Conservation (phyloP, 1,284 basidiomycete genomes). For the Erythrobasidium hasegawianum region DNA sequence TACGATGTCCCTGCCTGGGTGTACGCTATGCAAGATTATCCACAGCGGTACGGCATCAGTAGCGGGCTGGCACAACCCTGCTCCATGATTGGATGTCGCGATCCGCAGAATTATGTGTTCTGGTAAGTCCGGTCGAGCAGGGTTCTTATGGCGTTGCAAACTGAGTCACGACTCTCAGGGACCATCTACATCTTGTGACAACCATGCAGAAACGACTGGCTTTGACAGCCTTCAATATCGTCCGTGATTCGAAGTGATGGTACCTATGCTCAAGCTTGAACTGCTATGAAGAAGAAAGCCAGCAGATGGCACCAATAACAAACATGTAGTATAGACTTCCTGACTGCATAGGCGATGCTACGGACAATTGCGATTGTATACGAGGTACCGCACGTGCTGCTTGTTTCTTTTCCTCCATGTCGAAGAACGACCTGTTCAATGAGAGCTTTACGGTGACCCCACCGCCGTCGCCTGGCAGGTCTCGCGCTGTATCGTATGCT, state of each 20-base stretch:
- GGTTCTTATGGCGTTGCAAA: too few species aligned
- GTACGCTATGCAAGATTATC: not conserved
- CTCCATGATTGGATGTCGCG: too few species aligned
- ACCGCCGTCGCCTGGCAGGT: constrained; percentile 2
- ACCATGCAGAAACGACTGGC: constrained; percentile 10
- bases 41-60: not conserved
- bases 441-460: constrained; percentile 17
- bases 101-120: not conserved
- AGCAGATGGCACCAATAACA: too few species aligned
- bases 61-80: not conserved
- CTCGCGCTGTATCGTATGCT: not conserved
- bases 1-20: constrained; percentile 6
- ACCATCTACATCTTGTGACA: constrained; percentile 22
- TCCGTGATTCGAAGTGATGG: too few species aligned
- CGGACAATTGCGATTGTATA: too few species aligned
- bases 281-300: too few species aligned
- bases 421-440: constrained; percentile 29
- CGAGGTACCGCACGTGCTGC: too few species aligned
- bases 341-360: too few species aligned
- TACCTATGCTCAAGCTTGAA: too few species aligned
- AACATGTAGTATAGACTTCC: too few species aligned
- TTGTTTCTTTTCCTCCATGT: constrained; percentile 2
- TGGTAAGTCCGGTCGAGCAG: not conserved
- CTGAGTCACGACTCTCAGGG: not conserved
- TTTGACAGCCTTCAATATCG: not conserved